Conservation (phyloP, 176 grass and related monocot genomes). For the Carex scoparia region DNA sequence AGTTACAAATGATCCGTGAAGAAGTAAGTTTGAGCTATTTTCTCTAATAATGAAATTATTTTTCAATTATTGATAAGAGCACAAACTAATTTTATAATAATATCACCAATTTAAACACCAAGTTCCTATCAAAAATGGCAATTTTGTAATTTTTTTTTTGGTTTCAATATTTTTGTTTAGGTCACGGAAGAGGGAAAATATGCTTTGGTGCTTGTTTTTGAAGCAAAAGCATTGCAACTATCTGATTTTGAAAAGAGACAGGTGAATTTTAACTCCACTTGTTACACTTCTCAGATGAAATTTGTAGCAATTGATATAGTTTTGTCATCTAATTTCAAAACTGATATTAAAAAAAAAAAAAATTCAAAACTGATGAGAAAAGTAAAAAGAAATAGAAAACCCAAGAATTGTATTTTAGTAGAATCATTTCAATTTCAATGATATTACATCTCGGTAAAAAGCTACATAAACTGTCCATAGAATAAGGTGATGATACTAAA, state of each 20-base stretch:
- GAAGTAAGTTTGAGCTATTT: constrained; percentile 45
- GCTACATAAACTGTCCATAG: background rate
- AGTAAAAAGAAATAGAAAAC: background rate
- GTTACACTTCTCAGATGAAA: background rate
- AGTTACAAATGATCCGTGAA: constrained; percentile 69
- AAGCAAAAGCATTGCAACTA: constrained; percentile 52
- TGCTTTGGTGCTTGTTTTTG: constrained; percentile 51
- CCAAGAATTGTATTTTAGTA: background rate
- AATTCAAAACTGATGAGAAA: background rate
- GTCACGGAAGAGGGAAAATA: constrained; percentile 47
- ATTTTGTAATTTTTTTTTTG: background rate
- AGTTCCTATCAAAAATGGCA: background rate
- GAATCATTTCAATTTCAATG: background rate
- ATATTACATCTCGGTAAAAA: background rate
- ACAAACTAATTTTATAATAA: background rate
- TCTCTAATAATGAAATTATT: background rate
- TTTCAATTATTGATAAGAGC: background rate
- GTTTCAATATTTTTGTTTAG: constrained; percentile 26
- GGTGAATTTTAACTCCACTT: background rate
- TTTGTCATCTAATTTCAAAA: background rate
- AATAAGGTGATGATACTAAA: background rate
- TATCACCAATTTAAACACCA: background rate
- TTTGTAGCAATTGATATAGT: background rate
- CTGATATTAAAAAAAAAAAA: background rate
- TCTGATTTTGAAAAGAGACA: constrained; percentile 46